Conservation (phyloP, 345 rosid genomes). For the Cardamine chenopodiifolia region DNA sequence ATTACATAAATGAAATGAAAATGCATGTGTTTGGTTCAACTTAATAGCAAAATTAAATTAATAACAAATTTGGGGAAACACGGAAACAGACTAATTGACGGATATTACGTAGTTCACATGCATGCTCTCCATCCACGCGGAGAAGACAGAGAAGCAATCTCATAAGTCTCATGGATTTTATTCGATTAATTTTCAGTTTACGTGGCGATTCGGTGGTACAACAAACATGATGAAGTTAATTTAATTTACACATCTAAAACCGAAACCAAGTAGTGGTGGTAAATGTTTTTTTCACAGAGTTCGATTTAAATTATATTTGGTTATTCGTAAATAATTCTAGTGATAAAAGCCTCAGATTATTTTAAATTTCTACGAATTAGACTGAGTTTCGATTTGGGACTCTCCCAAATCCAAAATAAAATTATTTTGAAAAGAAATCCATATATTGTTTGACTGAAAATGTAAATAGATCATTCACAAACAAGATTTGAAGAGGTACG, state of each 20-base stretch:
- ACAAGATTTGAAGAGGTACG: no score
- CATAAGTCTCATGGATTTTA: not conserved
- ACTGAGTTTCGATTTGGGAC: no score
- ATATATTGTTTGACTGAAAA: no score
- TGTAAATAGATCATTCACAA: no score
- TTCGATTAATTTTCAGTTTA: not conserved
- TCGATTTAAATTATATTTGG: no score
- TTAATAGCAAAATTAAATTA: slow-evolving; percentile 14
- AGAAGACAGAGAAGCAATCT: slow-evolving; percentile 27
- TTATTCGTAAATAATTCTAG: no score
- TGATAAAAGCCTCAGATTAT: no score
- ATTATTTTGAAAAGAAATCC: no score
- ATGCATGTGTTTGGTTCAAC: slow-evolving; percentile 23
- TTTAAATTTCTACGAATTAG: no score
- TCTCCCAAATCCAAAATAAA: no score
- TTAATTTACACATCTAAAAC: not conserved
- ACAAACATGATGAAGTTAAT: not conserved
- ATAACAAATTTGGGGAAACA: not conserved
- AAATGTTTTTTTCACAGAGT: no score
- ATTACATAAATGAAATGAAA: not conserved
- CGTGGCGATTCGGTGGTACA: slow-evolving; percentile 12
- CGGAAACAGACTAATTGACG: slow-evolving; percentile 30
- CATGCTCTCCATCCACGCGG: slow-evolving; percentile 37
- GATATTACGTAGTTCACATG: slow-evolving; percentile 44
- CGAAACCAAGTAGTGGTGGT: no score